Base-by-base conservation (phyloP, 2,329 filamentous ascomycete species). In the Penicillium sclerotiorum region DNA sequence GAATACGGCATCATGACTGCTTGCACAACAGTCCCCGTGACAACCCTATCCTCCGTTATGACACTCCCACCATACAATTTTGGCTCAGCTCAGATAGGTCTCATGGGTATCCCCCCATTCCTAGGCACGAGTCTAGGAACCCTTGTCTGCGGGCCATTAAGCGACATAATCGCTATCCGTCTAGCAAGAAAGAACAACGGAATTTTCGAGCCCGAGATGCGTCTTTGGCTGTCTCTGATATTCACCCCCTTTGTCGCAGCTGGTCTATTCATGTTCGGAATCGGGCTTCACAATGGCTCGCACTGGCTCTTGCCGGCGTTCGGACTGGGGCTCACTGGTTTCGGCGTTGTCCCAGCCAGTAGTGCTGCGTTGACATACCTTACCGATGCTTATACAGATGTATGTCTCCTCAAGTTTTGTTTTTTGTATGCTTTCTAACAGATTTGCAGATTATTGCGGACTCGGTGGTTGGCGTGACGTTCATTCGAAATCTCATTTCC, bases 141-240 rank as follows among this genome's bases (percentile, higher is more conserved):
- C n/a, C 13, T 70, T 7, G 53, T 65, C 44, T 55, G 53, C 12
- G 74, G 71, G 2, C 66, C 63, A 6, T 22, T 75, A 8, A 71
- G 65, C 41, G 73, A 77, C 45, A 60, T 58, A 52, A 64, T 60
- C 15, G 71, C 73, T 28, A 17, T 76, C 1, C 64, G 39, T 1
- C 52, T 74, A 2, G 62, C 74, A 0, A 63, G 61, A 21, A 57
- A 69, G 8, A 73, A 73, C 39, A 57, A 59, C 1, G 74, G 74
- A 1, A 64, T 75, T 5, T 74, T 70, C 45, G 75, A 78, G 39
- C 76, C 75, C 0, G 74, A 78, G 49, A 73, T 73, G 63, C 65
- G 75, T 5, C 65, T 78, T 5, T 74, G 69, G 68, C 43, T 62
- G 3, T 40, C 42, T 6, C 13, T 58, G 8, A 25, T 50, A 2